Evolutionary conservation across 2,329 filamentous ascomycete species (phyloP), one percentile per base, ranked within the genome.

Genomic region (Apiospora sp.): DNA sequence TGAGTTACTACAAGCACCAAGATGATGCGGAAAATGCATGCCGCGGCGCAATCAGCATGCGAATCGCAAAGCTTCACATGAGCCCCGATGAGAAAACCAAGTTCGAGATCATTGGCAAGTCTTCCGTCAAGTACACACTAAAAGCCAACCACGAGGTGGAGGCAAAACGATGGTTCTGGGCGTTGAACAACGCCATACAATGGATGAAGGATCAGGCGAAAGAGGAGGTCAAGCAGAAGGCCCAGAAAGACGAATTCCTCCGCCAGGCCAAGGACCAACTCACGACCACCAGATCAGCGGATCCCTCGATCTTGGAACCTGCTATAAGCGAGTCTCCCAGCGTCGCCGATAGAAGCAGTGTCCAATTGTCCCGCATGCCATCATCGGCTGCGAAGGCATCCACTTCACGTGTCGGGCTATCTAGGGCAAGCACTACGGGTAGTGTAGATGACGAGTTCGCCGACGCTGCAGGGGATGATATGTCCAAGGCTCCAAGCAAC

Each of bases 1-100:
- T 99, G 76, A 98, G 96, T 83, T 99, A 99, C 85, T 99, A 98
- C 86, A 99, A 99, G 84, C 94, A 98, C 82, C 96, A 99, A 84
- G 96, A 99, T 80, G 96, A 99, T 81, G 94, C 95, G 44, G 96
- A 95, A 34, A 97, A 95, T 70, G 96, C 96, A 72, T 99, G 96
- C 81, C 94, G 96, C 74, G 96, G 96, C 73, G 96, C 96, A 70
- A 99, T 99, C 84, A 98, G 98, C 82, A 99, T 99, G 95, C 93
- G 93, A 74, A 99, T 99, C 77, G 96, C 96, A 34, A 92, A 92
- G 79, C 88, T 99, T 43, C 93, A 96, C 83, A 98, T 99, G 95
- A 97, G 97, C 80, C 89, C 96, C 0, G 95, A 98, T 77, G 96
- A 99, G 72, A 99, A 98, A 86, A 96, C 95, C 67, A 95, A 96